Conservation (phyloP, 176 grass and related monocot species). For the Avena atlantica region DNA sequence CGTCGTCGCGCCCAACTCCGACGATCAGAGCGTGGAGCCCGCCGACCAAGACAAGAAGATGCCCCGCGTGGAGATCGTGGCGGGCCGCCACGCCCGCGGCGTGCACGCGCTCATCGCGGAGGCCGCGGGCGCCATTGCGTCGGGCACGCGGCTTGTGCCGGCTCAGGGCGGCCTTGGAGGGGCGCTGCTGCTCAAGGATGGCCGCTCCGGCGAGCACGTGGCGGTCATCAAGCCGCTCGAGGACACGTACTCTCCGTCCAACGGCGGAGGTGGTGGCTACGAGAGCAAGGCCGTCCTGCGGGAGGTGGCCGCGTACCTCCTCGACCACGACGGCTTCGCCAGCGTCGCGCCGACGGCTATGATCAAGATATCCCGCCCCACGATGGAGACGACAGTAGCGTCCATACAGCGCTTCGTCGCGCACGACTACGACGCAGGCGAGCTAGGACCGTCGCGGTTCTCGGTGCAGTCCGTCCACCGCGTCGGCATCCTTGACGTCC, state of each 20-base stretch:
- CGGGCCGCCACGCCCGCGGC: constrained; percentile 48
- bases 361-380: constrained; percentile 68
- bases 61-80: constrained; percentile 63
- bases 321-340: constrained; percentile 81
- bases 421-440: constrained; percentile 83
- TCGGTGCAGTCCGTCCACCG: constrained; percentile 76
- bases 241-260: background rate
- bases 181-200: constrained; percentile 63
- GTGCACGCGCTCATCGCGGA: constrained; percentile 75
- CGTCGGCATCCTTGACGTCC: constrained; percentile 87
- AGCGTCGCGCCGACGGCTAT: constrained; percentile 77
- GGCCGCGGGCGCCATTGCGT: constrained; percentile 60
- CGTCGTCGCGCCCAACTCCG: constrained; percentile 23
- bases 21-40: background rate
- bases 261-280: constrained; percentile 14
- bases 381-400: constrained; percentile 45
- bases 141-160: constrained; percentile 56
- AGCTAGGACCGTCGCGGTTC: constrained; percentile 88
- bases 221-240: constrained; percentile 83
- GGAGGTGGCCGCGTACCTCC: constrained; percentile 90
- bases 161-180: constrained; percentile 60
- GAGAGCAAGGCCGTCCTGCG: constrained; percentile 56
- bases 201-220: constrained; percentile 61
- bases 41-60: constrained; percentile 29
- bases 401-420: constrained; percentile 86